Evolutionary conservation across 106 monocot genomes (phyloP).

Genomic region (Dioscorea zingiberensis): DNA sequence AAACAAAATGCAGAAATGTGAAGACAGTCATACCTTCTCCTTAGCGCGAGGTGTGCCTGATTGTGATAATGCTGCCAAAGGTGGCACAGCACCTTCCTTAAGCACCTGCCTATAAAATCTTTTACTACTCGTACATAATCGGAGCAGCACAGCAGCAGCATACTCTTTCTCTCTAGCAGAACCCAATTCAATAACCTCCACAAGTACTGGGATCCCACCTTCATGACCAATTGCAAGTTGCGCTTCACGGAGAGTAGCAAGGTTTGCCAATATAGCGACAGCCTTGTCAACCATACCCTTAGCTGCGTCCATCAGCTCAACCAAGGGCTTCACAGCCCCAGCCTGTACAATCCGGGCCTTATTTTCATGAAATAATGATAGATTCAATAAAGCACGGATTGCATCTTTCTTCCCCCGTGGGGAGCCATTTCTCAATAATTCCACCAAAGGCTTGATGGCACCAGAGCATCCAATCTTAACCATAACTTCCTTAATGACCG

Average conservation of each 20-base stretch:
- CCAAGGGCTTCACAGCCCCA: conserved; percentile 82
- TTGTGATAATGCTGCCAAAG: conserved; percentile 80
- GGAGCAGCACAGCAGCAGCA: conserved; percentile 91
- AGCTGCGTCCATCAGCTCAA: conserved; percentile 92
- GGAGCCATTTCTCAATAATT: conserved; percentile 67
- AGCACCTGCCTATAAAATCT: conserved; percentile 77
- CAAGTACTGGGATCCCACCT: conserved; percentile 77
- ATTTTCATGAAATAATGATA: conserved; percentile 89
- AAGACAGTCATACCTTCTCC: conserved; percentile 60
- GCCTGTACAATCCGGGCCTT: conserved; percentile 84
- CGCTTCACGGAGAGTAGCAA: conserved; percentile 77
- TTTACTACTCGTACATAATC: conserved; percentile 80
- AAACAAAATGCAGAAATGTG: not conserved
- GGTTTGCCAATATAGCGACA: conserved; percentile 85
- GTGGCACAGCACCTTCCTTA: conserved; percentile 91
- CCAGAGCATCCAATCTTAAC: conserved; percentile 79
- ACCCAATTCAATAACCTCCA: conserved; percentile 94
- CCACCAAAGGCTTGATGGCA: conserved; percentile 75
- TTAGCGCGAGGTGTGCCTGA: conserved; percentile 86
- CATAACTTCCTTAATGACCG: conserved; percentile 83
- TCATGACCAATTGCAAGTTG: conserved; percentile 63
- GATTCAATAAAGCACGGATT: conserved; percentile 83
- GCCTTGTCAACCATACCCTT: conserved; percentile 98
- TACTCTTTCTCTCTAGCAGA: conserved; percentile 89
- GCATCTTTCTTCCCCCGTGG: conserved; percentile 94